These are phyloP conservation scores for Dillenia turbinata DNA, from an alignment of 164 flowering plant genomes.

Conservation along the genomic window DNA sequence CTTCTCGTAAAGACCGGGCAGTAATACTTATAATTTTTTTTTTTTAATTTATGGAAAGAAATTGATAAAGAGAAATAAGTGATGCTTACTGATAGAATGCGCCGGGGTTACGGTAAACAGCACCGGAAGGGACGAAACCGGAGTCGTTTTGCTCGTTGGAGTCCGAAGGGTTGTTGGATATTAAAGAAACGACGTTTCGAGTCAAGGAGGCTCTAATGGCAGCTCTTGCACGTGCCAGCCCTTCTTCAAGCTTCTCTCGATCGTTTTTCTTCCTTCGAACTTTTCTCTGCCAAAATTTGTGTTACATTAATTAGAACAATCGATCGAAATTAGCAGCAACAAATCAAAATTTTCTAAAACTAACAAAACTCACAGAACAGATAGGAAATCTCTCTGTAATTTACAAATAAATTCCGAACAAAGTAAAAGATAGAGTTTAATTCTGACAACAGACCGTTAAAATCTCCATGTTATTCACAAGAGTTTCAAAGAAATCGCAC, in stretches of 20 bases:
- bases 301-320: not conserved
- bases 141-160: slow-evolving; percentile 6
- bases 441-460: too few relatives aligned
- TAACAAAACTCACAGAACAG: not conserved
- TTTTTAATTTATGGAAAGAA: not conserved
- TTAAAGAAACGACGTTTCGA: slow-evolving; percentile 5
- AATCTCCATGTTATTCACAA: too few relatives aligned
- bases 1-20: not conserved
- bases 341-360: too few relatives aligned
- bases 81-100: slow-evolving; percentile 60
- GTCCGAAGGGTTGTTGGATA: slow-evolving; percentile 1
- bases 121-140: slow-evolving; percentile 6
- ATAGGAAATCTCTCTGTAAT: not conserved
- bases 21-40: too few relatives aligned
- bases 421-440: not conserved
- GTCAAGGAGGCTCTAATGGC: slow-evolving; percentile 38
- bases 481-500: too few relatives aligned
- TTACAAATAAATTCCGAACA: not conserved
- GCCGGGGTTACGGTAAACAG: slow-evolving; percentile 45
- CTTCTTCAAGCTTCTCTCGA: slow-evolving; percentile 34
- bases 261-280: slow-evolving; percentile 2
- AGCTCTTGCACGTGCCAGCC: slow-evolving; percentile 51
- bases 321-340: too few relatives aligned
- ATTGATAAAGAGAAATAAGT: not conserved
- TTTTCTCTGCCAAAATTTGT: slow-evolving; percentile 20